phyloP scores from a whole-genome alignment of 768 basidiomycete species.

The Rhodotorula taiwanensis region DNA sequence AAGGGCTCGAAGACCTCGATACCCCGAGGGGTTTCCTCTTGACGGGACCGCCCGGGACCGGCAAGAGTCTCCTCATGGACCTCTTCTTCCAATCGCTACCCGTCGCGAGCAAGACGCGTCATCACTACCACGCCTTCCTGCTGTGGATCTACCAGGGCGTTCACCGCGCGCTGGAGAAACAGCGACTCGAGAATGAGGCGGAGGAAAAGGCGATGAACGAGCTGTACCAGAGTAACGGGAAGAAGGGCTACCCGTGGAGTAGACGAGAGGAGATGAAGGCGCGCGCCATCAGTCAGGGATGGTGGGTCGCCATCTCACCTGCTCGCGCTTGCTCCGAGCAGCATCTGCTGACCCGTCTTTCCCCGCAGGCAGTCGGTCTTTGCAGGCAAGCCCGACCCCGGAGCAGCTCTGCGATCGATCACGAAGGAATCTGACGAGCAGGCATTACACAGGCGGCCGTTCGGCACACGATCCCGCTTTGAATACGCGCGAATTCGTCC shows the following conservation, averaged over 20 bases:
- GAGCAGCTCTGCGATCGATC: no score
- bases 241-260: conserved; percentile 39
- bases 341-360: conserved; percentile 37
- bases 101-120: conserved; percentile 53
- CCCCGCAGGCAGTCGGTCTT: conserved; percentile 33
- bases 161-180: conserved; percentile 41
- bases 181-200: conserved; percentile 39
- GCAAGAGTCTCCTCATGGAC: conserved; percentile 51
- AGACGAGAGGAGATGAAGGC: conserved; percentile 40
- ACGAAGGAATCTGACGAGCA: not conserved
- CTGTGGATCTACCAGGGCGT: conserved; percentile 51
- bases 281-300: conserved; percentile 45
- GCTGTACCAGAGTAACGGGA: conserved; percentile 10
- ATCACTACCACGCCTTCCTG: conserved; percentile 57
- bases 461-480: conserved; percentile 40
- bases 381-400: conserved; percentile 23
- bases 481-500: conserved; percentile 45
- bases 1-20: conserved; percentile 52
- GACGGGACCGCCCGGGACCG: conserved; percentile 23
- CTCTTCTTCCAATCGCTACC: conserved; percentile 56
- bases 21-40: conserved; percentile 52
- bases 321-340: not conserved
- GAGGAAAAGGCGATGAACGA: conserved; percentile 37
- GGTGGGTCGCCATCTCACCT: conserved; percentile 18
- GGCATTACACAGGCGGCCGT: conserved; percentile 40